Conservation (phyloP, 306 rosid genomes). For the Acacia acuminata region DNA sequence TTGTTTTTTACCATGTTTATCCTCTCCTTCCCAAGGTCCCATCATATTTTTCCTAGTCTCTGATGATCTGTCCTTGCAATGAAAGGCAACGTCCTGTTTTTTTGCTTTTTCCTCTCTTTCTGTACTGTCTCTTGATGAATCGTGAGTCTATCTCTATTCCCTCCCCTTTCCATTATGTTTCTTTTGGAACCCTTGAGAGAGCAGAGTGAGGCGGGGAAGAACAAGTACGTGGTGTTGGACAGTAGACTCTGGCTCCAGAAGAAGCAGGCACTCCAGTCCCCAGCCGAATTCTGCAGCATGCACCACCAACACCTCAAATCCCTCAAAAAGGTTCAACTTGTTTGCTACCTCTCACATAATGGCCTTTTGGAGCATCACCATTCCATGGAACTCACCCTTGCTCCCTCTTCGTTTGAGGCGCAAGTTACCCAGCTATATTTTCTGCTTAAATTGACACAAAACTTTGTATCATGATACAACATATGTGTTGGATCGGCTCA, state of each 20-base stretch:
- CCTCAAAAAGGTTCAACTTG: conserved; percentile 27
- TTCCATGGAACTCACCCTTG: conserved; percentile 26
- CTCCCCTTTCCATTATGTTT: too few species aligned
- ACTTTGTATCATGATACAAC: conserved; percentile 24
- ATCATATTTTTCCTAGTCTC: too few species aligned
- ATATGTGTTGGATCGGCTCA: conserved; percentile 67
- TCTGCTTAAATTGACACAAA: neutral
- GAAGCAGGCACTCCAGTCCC: conserved; percentile 53
- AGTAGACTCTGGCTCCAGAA: conserved; percentile 56
- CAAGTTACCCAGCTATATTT: neutral
- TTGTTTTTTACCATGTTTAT: too few species aligned
- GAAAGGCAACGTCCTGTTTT: too few species aligned
- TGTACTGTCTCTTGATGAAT: too few species aligned
- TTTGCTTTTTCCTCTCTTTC: too few species aligned
- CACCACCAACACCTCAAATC: conserved; percentile 45
- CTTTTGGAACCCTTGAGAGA: too few species aligned
- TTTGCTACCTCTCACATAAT: conserved; percentile 2
- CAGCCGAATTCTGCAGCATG: conserved; percentile 51
- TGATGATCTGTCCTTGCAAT: too few species aligned
- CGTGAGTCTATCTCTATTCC: too few species aligned
- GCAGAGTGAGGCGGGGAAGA: neutral
- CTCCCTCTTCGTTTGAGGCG: conserved; percentile 48
- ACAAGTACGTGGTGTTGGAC: neutral
- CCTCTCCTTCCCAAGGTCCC: too few species aligned
- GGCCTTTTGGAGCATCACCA: conserved; percentile 45